Base-by-base conservation (phyloP, 805 yeast species). In the Soucietia sequanensis region DNA sequence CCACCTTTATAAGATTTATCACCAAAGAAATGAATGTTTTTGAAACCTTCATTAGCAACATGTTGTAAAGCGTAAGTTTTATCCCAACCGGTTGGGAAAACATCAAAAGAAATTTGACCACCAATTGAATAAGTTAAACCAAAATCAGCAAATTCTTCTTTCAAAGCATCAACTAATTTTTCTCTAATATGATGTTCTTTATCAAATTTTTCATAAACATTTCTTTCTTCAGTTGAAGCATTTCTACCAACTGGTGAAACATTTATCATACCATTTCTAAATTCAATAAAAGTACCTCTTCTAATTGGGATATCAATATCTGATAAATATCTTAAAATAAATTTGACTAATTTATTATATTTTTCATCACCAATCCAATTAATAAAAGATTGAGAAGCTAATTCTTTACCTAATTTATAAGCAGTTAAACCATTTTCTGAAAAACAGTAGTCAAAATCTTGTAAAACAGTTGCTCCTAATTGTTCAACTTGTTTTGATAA, bases 31-130 rank as follows among this genome's bases (percentile, higher is more conserved):
- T 93, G 98, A 55, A 93, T 88, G 52, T 79, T 76, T 56, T 80
- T 75, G 72, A 90, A 93, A 47, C 84, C 80, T 68, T 91, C 96
- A 41, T 73, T 65, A 55, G 70, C 87, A 52, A 93, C 90, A 68
- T 91, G 99, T 68, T 84, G 89, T 61, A 93, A 78, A 68, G 95
- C 87, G 75, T 91, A 93, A 43, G 99, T 93, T 80, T 93, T 93
- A 70, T 93, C 99, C 99, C 99, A 93, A 59, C 99, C 99, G 46
- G 96, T 87, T 73, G 99, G 99, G 91, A 93, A 93, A 46, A 93
- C 98, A 58, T 93, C 99, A 56, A 93, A 93, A 23, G 98, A 91
- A 64, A 93, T 93, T 77, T 93, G 98, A 53, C 99, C 99, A 66
- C 99, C 99, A 48, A 93, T 93, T 41, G 99, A 93, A 78, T 84